These are phyloP conservation scores for Acacia crassicarpa DNA, from an alignment of 306 rosid species.

Conservation along the genomic window DNA sequence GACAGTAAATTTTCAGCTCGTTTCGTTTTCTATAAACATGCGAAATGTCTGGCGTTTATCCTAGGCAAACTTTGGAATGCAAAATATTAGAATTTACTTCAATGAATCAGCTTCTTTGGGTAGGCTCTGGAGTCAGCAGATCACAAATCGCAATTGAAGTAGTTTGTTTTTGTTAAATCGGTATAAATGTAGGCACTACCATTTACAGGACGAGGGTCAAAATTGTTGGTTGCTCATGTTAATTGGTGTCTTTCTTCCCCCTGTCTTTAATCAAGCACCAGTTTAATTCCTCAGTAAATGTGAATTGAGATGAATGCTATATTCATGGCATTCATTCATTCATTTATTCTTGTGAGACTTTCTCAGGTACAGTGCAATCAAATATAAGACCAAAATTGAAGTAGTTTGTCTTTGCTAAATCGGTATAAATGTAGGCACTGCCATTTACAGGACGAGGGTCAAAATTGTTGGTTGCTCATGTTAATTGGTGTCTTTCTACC, in stretches of 20 bases:
- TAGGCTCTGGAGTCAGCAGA: background rate
- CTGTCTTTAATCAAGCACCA: background rate
- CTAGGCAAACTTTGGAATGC: background rate
- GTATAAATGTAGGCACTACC: background rate
- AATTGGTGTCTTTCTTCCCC: background rate
- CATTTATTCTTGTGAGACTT: background rate
- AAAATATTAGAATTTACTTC: background rate
- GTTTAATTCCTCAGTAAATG: background rate
- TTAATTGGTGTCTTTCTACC: background rate
- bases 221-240: background rate
- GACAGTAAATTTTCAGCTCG: background rate
- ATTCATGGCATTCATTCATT: background rate
- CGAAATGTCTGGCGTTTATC: background rate
- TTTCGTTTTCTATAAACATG: background rate
- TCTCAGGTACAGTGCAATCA: slow-evolving; percentile 47
- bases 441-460: background rate
- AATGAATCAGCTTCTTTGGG: background rate
- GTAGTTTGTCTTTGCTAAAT: background rate
- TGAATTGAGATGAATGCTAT: background rate
- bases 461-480: background rate
- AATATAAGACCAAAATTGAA: slow-evolving; percentile 40
- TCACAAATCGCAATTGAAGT: background rate
- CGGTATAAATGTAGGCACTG: background rate
- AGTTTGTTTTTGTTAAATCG: background rate
- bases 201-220: background rate